Evolutionary conservation across 352 stramenopile species (phyloP).

Genomic region (Phytopythium vexans): DNA sequence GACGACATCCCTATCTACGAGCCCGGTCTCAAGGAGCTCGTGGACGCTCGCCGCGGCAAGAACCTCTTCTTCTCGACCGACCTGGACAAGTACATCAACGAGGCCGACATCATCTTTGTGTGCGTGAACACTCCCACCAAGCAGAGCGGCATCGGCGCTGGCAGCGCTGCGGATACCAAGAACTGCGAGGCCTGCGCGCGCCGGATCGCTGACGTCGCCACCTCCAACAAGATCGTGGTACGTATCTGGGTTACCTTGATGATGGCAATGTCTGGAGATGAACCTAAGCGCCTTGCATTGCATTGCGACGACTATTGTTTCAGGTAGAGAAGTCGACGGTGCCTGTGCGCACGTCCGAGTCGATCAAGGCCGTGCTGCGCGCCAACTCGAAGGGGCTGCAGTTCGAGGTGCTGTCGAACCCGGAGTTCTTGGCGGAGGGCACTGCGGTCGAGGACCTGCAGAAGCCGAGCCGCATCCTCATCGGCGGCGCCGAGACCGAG

Average conservation of each 20-base stretch:
- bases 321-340: constrained; percentile 99
- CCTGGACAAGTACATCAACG: constrained; percentile 95
- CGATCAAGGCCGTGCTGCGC: constrained; percentile 94
- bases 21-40: constrained; percentile 96
- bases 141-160: constrained; percentile 94
- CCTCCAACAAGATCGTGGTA: constrained; percentile 95
- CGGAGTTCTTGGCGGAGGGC: constrained; percentile 99
- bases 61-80: constrained; percentile 99
- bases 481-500: constrained; percentile 94
- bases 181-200: constrained; percentile 98
- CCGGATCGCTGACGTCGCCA: constrained; percentile 96
- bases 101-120: constrained; percentile 99
- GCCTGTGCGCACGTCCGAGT: constrained; percentile 97
- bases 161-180: constrained; percentile 98
- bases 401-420: constrained; percentile 98
- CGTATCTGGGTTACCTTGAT: background rate
- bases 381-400: constrained; percentile 93
- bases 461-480: constrained; percentile 95
- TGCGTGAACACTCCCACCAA: constrained; percentile 99
- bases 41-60: constrained; percentile 87
- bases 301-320: too few relatives aligned
- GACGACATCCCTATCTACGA: constrained; percentile 99
- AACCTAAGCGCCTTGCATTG: background rate
- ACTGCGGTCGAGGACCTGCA: constrained; percentile 97
- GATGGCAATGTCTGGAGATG: too few relatives aligned